A percentile compares a stretch with the other conserved stretches of the same genome.
Conservation (phyloP, 1,284 basidiomycete genomes). For the Puccinia novopanici region DNA sequence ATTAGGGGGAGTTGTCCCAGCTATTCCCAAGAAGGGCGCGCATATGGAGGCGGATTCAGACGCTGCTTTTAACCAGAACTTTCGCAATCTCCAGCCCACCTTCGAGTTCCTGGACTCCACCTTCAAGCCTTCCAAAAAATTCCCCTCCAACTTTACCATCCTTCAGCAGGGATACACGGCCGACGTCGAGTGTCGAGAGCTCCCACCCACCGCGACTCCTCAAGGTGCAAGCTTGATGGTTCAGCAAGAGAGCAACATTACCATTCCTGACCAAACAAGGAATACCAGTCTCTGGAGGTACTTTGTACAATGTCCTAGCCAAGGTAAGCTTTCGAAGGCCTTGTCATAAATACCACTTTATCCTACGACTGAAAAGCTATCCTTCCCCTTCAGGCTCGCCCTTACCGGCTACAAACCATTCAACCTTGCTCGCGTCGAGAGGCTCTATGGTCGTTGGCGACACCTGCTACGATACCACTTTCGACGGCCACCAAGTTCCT, state of each 20-base stretch:
- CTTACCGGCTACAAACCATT: slow-evolving; percentile 4
- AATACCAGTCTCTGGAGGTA: slow-evolving; percentile 28
- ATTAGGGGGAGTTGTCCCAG: slow-evolving; percentile 6
- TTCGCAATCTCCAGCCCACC: neutral
- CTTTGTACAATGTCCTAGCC: slow-evolving; percentile 20
- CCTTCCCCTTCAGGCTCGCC: neutral
- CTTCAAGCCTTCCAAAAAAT: slow-evolving; percentile 28
- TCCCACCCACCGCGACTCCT: neutral
- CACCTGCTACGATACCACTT: neutral
- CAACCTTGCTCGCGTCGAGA: neutral
- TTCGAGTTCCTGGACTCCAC: slow-evolving; percentile 4
- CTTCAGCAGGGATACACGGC: slow-evolving; percentile 40
- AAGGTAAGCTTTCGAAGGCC: neutral
- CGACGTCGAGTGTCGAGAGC: slow-evolving; percentile 7
- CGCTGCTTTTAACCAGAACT: neutral
- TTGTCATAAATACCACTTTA: neutral
- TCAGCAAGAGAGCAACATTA: neutral
- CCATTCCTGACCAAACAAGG: slow-evolving; percentile 15
- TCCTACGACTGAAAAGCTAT: neutral
- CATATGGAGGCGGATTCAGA: neutral
- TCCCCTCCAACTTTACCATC: slow-evolving; percentile 40
- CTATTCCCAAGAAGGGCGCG: neutral
- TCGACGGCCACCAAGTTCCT: neutral
- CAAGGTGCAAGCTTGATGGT: neutral
- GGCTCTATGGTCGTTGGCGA: slow-evolving; percentile 22